Conservation (phyloP, 768 basidiomycete genomes). For the Tricholoma hemisulphureum region DNA sequence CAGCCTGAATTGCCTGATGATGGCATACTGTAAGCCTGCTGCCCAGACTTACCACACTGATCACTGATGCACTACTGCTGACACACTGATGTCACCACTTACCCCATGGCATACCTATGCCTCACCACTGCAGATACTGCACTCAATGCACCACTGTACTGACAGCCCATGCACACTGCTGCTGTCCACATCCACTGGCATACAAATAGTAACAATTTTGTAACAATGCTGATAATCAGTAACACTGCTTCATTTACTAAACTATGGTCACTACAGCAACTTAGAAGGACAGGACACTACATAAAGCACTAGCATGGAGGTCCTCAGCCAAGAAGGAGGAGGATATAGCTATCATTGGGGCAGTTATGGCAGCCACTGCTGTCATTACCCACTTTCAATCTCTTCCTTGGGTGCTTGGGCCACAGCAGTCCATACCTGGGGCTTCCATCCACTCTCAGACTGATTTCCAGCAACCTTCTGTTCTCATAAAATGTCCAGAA, state of each 20-base stretch:
- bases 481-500: conserved; percentile 14
- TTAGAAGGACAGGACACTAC: not conserved
- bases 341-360: not conserved
- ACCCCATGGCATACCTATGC: too few relatives aligned
- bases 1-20: too few relatives aligned
- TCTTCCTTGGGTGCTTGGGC: conserved; percentile 18
- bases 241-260: not conserved
- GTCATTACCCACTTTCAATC: conserved; percentile 17
- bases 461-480: conserved; percentile 9
- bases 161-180: too few relatives aligned
- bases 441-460: conserved; percentile 6
- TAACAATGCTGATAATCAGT: not conserved
- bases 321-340: not conserved
- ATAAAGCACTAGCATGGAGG: not conserved
- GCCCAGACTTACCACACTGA: too few relatives aligned
- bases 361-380: not conserved
- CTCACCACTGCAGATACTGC: too few relatives aligned
- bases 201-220: not conserved
- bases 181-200: too few relatives aligned
- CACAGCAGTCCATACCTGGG: conserved; percentile 5
- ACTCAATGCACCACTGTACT: too few relatives aligned
- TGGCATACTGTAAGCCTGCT: too few relatives aligned
- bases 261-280: not conserved
- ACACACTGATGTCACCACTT: too few relatives aligned
- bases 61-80: too few relatives aligned